Base-by-base conservation (phyloP, 2,329 filamentous ascomycete genomes). In the Aspergillus puulaauensis region DNA sequence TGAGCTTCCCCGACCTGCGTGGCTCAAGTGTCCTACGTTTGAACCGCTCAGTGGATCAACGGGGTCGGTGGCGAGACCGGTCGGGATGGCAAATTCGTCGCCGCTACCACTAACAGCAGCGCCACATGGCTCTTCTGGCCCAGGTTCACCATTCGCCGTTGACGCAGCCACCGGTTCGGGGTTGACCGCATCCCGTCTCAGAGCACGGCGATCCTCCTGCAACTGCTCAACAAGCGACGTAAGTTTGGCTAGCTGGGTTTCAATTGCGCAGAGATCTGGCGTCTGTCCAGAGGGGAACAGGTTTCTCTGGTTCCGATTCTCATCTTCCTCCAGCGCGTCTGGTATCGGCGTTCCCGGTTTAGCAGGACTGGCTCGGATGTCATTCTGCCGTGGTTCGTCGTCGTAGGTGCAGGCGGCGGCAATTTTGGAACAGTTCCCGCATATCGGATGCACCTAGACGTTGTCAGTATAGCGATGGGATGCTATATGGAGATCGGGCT, bases 381-480 rank as follows among this genome's bases (percentile, higher is more conserved):
- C 27, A 4, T 31, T 31, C 9, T 11, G 8, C 8, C 3, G 9
- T 11, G 27, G 9, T 11, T 31, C 27, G 27, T 31, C 27, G 66
- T 77, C 73, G 62, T 79, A 80, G 6, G 73, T 56, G 61, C 78
- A 80, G 56, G 76, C 67, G 57, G 73, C 71, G 17, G 71, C 72
- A 44, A 74, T 78, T 58, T 79, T 80, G 54, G 65, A 58, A 59
- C 78, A 80, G 51, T 77, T 79, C 27, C 76, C 75, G 63, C 78
- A 80, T 14, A 76, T 63, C 6, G 78, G 78, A 62, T 78, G 78
- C 31, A 73, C 70, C 27, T 31, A 8, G 1, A 4, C 9, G 9
- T 11, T 31, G 27, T 31, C 27, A 31, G 9, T 31, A 11, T 11
- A 1, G 4, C 3, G 9, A 31, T 11, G 27, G 9, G 9, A 31